phyloP scores from a whole-genome alignment of 129 eudicot species.

The Helianthus tuberosus region DNA sequence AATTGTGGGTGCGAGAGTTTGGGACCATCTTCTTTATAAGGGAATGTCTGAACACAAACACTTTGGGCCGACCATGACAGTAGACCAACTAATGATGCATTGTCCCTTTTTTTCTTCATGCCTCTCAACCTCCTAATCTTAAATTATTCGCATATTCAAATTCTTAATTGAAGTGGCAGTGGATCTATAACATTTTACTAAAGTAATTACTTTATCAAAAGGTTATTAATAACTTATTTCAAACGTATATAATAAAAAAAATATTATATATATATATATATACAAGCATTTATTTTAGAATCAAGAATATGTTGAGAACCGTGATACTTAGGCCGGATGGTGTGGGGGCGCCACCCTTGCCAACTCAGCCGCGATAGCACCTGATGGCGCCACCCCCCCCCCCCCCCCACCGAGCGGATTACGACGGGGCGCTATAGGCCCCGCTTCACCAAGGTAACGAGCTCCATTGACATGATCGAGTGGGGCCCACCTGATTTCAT shows the following conservation, averaged over 20 bases:
- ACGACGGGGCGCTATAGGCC: no score
- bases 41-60: conserved; percentile 26
- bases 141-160: not conserved
- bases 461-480: no score
- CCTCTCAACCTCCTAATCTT: not conserved
- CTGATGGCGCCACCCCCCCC: no score
- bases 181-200: no score
- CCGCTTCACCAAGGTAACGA: no score
- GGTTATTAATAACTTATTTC: not conserved
- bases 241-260: not conserved
- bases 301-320: no score
- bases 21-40: conserved; percentile 39
- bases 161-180: not conserved
- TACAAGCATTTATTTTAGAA: no score
- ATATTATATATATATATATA: not conserved
- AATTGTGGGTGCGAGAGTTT: conserved; percentile 1
- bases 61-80: conserved; percentile 28
- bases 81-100: conserved; percentile 35
- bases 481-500: no score
- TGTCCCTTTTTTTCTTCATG: conserved; percentile 31
- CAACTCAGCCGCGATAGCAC: no score
- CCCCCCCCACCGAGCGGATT: no score
- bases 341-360: no score
- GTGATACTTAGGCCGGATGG: no score
- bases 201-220: not conserved